Evolutionary conservation across 2,329 filamentous ascomycete species (phyloP).

Genomic region (Blastomyces parvus): DNA sequence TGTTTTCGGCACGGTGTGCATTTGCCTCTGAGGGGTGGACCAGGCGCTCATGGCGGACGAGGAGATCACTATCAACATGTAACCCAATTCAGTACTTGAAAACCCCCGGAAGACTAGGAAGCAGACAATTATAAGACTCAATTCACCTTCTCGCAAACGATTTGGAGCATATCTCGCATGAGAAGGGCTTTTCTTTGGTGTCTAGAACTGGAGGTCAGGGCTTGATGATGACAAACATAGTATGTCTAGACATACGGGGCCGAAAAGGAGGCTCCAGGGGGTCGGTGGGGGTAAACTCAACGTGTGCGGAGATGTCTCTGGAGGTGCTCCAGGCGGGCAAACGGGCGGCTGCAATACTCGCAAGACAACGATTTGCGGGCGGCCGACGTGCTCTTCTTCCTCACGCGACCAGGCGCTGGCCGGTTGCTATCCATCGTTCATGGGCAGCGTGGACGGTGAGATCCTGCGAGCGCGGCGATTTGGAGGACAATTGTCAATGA

Average conservation of each 20-base stretch:
- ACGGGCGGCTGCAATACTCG: conserved; percentile 41
- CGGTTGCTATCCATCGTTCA: conserved; percentile 33
- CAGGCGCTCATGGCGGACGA: conserved; percentile 42
- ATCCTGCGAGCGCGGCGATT: conserved; percentile 10
- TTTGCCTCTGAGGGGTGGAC: conserved; percentile 38
- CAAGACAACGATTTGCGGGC: conserved; percentile 41
- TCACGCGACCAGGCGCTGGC: conserved; percentile 27
- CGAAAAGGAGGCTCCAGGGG: background rate
- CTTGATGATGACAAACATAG: conserved; percentile 5
- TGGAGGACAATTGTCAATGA: conserved; percentile 5
- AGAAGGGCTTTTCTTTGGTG: conserved; percentile 43
- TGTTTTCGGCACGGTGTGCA: conserved; percentile 30
- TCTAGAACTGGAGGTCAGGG: conserved; percentile 29
- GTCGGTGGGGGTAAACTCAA: conserved; percentile 26
- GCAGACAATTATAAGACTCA: background rate
- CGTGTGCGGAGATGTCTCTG: conserved; percentile 44
- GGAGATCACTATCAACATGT: conserved; percentile 31
- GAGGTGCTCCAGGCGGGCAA: conserved; percentile 42
- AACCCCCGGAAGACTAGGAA: background rate
- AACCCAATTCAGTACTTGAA: conserved; percentile 13
- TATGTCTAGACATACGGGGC: conserved; percentile 4
- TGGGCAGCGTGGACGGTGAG: background rate
- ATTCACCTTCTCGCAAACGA: conserved; percentile 40
- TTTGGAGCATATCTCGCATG: conserved; percentile 42
- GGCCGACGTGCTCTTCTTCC: conserved; percentile 33